Conservation (phyloP, 2,329 filamentous ascomycete species). For the Hirsutella thompsonii region DNA sequence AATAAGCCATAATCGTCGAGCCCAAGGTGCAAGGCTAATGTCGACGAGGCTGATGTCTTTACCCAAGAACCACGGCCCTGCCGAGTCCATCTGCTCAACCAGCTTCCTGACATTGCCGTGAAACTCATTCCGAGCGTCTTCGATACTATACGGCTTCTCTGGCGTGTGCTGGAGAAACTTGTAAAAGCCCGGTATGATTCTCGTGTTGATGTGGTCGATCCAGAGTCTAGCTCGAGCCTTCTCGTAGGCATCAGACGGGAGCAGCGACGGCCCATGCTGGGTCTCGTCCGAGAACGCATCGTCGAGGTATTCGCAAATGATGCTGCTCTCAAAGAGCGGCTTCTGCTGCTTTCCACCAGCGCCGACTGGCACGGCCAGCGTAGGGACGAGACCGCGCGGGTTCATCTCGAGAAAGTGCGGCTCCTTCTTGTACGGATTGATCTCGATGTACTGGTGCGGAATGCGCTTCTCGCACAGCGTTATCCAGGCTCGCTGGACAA, state of each 20-base stretch:
- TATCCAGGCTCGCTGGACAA: slow-evolving; percentile 61
- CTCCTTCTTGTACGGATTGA: slow-evolving; percentile 67
- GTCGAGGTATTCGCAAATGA: slow-evolving; percentile 66
- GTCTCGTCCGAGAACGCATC: slow-evolving; percentile 46
- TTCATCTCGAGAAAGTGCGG: slow-evolving; percentile 57
- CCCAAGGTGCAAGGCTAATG: slow-evolving; percentile 61
- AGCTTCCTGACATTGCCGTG: slow-evolving; percentile 46
- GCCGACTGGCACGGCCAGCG: slow-evolving; percentile 37
- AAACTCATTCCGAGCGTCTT: slow-evolving; percentile 45
- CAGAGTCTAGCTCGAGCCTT: slow-evolving; percentile 55
- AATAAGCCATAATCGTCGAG: slow-evolving; percentile 57
- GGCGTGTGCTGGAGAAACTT: slow-evolving; percentile 43
- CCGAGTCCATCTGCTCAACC: slow-evolving; percentile 43
- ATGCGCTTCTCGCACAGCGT: slow-evolving; percentile 61
- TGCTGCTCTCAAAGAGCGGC: slow-evolving; percentile 58
- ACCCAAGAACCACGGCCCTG: slow-evolving; percentile 54
- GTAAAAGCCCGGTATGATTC: slow-evolving; percentile 59
- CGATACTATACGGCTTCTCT: slow-evolving; percentile 33
- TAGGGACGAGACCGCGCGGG: slow-evolving; percentile 63
- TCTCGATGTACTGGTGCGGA: slow-evolving; percentile 62
- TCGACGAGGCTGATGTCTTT: slow-evolving; percentile 53
- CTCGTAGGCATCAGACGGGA: slow-evolving; percentile 50
- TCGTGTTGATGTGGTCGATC: slow-evolving; percentile 57
- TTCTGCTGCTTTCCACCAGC: slow-evolving; percentile 24
- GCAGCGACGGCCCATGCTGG: slow-evolving; percentile 30